Evolutionary conservation across 768 basidiomycete genomes (phyloP).

Genomic region (Pleurotus ostreatus): DNA sequence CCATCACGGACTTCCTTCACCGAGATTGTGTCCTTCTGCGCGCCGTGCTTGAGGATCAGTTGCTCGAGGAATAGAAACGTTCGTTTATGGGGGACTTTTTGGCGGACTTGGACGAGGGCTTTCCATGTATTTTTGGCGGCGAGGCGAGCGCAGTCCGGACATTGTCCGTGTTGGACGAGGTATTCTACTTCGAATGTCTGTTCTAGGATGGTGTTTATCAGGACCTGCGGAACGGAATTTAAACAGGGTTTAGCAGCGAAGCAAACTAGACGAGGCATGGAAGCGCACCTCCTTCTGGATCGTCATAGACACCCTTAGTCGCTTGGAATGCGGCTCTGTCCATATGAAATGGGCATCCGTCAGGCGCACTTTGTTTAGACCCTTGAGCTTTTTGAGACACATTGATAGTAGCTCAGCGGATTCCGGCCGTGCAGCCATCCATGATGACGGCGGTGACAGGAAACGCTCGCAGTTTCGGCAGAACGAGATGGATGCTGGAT

Average conservation of each 20-base stretch:
- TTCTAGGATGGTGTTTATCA: conserved; percentile 92
- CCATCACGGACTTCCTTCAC: conserved; percentile 94
- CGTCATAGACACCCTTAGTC: conserved; percentile 88
- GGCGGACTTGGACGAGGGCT: conserved; percentile 96
- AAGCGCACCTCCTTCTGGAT: conserved; percentile 92
- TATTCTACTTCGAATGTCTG: conserved; percentile 98
- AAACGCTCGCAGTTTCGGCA: conserved; percentile 97
- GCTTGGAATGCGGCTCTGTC: conserved; percentile 98
- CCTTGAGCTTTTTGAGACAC: conserved; percentile 93
- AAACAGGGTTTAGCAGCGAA: not conserved
- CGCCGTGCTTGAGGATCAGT: conserved; percentile 92
- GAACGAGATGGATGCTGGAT: conserved; percentile 79
- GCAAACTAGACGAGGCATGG: not conserved
- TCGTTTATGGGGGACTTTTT: conserved; percentile 97
- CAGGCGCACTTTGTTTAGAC: conserved; percentile 87
- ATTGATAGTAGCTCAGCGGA: conserved; percentile 91
- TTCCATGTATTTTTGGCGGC: conserved; percentile 99
- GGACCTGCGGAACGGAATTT: conserved; percentile 47
- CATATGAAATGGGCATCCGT: conserved; percentile 99
- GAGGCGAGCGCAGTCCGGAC: conserved; percentile 87
- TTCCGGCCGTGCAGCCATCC: conserved; percentile 85
- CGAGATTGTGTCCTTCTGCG: conserved; percentile 93
- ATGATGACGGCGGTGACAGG: conserved; percentile 82
- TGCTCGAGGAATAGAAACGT: conserved; percentile 98
- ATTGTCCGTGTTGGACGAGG: conserved; percentile 92